Evolutionary conservation across 805 yeast species (phyloP), one percentile per base, ranked within the genome.

Genomic region (Nakazawaea holstii): DNA sequence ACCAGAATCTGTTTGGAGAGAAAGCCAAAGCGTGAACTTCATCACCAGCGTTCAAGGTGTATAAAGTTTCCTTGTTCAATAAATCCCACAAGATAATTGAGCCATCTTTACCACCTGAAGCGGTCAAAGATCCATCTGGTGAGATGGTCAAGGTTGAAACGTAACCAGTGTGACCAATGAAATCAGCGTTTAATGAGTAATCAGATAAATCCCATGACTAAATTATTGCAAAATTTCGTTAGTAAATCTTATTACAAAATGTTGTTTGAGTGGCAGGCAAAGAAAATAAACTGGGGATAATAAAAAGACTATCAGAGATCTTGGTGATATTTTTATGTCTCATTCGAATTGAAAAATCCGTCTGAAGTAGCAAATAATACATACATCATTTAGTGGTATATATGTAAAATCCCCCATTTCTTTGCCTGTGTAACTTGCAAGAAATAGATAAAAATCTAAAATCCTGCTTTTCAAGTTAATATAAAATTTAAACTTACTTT

Each of bases 1-100:
- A 87, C 99, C 99, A 94, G 95, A 88, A 94, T 86, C 99, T 91
- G 95, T 88, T 88, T 79, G 99, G 99, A 73, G 98, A 92, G 96
- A 94, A 94, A 65, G 97, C 96, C 71, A 94, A 82, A 72, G 97
- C 95, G 76, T 88, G 88, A 64, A 94, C 90, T 82, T 92, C 98
- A 69, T 92, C 94, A 73, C 94, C 89, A 65, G 96, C 92, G 66
- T 80, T 77, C 73, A 94, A 82, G 67, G 96, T 84, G 95, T 90
- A 92, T 68, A 91, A 80, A 68, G 91, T 83, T 68, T 76, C 73
- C 79, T 86, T 82, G 65, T 80, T 73, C 80, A 82, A 79, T 77
- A 92, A 81, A 80, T 91, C 95, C 99, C 99, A 94, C 72, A 94
- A 84, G 89, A 88, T 84, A 79, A 94, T 87, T 66, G 84, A 82